phyloP scores from a whole-genome alignment of 352 stramenopile species.

The Phytophthora citrophthora region DNA sequence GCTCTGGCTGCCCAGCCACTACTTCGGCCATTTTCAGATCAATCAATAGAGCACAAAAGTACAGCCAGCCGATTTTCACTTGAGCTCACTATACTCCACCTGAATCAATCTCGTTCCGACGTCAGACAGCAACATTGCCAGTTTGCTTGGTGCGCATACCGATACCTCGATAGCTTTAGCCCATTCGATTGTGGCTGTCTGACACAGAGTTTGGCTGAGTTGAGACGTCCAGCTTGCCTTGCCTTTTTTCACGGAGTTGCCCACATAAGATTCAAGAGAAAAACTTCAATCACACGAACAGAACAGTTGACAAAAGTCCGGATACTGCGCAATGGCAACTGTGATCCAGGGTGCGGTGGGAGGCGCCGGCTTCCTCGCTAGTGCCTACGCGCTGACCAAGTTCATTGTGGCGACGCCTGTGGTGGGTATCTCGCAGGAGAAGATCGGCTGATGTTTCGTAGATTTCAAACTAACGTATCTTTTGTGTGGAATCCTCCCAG shows the following conservation, averaged over 20 bases:
- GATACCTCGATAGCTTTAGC: background rate
- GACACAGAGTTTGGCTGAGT: background rate
- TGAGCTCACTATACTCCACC: constrained; percentile 1
- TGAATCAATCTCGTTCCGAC: too few species aligned
- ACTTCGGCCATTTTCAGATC: constrained; percentile 6
- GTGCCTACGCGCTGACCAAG: constrained; percentile 79
- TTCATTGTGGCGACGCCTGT: constrained; percentile 79
- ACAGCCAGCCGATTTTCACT: constrained; percentile 18
- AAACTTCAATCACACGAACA: constrained; percentile 26
- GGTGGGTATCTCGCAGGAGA: constrained; percentile 36
- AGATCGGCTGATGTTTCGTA: constrained; percentile 1
- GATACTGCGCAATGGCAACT: constrained; percentile 47
- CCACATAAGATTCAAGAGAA: constrained; percentile 10
- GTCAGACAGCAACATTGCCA: too few species aligned
- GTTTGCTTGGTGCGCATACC: background rate
- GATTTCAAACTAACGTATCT: constrained; percentile 10
- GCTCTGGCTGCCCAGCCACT: background rate
- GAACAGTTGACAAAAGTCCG: constrained; percentile 29
- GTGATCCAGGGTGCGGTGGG: constrained; percentile 77
- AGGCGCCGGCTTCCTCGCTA: constrained; percentile 74
- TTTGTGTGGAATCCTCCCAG: constrained; percentile 34
- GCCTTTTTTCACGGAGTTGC: background rate
- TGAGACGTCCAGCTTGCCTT: background rate
- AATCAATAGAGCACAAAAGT: constrained; percentile 2
- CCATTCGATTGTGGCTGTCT: constrained; percentile 6